Percentiles rank a stretch among this genome's conserved stretches.
Evolutionary conservation across 2,329 filamentous ascomycete species (phyloP).

Genomic region (Aspergillus fumigatiaffinis): DNA sequence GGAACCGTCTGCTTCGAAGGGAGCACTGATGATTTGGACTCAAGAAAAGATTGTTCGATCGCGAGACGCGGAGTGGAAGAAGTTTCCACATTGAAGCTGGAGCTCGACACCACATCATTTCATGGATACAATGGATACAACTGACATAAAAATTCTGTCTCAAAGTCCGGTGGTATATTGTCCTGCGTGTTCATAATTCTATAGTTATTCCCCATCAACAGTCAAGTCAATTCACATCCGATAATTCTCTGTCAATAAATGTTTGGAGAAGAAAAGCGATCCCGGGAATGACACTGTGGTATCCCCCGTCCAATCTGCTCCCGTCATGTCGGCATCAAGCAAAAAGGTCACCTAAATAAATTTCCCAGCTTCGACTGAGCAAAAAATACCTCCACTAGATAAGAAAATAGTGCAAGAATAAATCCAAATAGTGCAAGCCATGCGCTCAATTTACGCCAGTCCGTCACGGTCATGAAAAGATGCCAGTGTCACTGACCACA

Average conservation of each 20-base stretch:
- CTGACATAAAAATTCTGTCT: not conserved
- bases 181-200: not conserved
- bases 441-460: slow-evolving; percentile 16
- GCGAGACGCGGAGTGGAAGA: slow-evolving; percentile 2
- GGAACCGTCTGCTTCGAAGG: not conserved
- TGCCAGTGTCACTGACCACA: slow-evolving; percentile 1
- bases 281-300: not conserved
- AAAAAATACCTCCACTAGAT: slow-evolving; percentile 6
- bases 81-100: slow-evolving; percentile 4
- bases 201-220: not conserved
- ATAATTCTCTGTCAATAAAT: not conserved
- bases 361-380: not conserved
- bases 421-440: slow-evolving; percentile 2
- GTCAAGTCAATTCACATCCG: not conserved
- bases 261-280: not conserved
- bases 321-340: slow-evolving; percentile 4
- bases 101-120: not conserved
- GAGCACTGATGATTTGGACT: not conserved
- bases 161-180: not conserved
- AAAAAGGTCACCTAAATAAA: not conserved
- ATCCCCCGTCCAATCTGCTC: not conserved
- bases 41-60: not conserved
- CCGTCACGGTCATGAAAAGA: slow-evolving; percentile 14
- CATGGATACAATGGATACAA: not conserved
- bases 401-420: slow-evolving; percentile 3